Conservation (phyloP, 345 rosid genomes). For the Odontarrhena argentea region DNA sequence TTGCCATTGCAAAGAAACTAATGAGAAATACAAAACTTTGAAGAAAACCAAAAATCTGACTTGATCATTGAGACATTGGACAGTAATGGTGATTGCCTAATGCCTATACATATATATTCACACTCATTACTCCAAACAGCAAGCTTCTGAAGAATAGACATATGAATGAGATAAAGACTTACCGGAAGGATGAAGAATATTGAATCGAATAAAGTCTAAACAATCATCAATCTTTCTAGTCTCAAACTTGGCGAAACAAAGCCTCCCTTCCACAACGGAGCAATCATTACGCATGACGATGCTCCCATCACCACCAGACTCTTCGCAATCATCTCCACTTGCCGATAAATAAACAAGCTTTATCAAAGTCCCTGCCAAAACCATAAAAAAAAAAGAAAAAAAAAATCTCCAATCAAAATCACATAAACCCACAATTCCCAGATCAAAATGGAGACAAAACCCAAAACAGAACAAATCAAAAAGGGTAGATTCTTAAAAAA, state of each 20-base stretch:
- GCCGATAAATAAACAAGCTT: constrained; percentile 80
- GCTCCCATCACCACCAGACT: constrained; percentile 37
- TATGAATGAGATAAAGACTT: constrained; percentile 22
- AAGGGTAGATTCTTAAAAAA: not conserved
- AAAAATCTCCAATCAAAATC: not conserved
- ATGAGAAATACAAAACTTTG: not conserved
- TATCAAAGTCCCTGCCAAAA: constrained; percentile 71
- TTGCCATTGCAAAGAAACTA: not conserved
- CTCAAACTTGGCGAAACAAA: constrained; percentile 82
- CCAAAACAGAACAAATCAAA: not conserved
- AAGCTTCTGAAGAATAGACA: not conserved
- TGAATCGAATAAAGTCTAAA: constrained; percentile 66
- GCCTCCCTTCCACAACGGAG: constrained; percentile 57
- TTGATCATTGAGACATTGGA: not conserved
- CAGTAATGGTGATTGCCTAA: constrained; percentile 8
- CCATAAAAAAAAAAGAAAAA: not conserved
- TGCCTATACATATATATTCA: not conserved
- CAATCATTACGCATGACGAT: constrained; percentile 34
- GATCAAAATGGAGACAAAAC: not conserved
- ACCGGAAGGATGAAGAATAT: constrained; percentile 63
- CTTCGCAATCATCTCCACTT: constrained; percentile 41
- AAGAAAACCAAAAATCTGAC: no score
- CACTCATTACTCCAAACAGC: constrained; percentile 2
- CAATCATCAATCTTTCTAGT: constrained; percentile 85
- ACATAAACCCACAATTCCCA: not conserved